Evolutionary conservation across 2,329 filamentous ascomycete genomes (phyloP).

Genomic region (Neobulgaria alba): DNA sequence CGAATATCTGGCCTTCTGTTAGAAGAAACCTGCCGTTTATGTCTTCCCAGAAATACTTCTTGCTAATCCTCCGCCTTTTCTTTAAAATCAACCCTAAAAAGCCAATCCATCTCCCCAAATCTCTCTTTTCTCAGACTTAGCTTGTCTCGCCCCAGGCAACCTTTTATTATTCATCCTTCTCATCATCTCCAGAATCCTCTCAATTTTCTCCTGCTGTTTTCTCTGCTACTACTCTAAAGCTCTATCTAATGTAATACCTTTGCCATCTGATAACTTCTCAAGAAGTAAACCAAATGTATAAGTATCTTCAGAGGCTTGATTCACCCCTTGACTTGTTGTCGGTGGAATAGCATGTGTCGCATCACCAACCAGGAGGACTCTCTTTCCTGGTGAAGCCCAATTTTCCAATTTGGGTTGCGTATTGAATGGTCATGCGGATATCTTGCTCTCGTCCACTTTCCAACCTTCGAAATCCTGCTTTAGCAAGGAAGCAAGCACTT

Average conservation of each 20-base stretch:
- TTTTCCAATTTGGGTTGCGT: slow-evolving; percentile 34
- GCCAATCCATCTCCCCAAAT: slow-evolving; percentile 11
- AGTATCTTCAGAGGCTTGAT: slow-evolving; percentile 42
- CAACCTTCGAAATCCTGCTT: slow-evolving; percentile 28
- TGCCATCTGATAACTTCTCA: slow-evolving; percentile 22
- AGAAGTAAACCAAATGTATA: slow-evolving; percentile 36
- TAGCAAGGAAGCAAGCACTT: slow-evolving; percentile 30
- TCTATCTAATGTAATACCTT: slow-evolving; percentile 19
- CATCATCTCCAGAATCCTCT: slow-evolving; percentile 29
- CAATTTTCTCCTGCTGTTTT: slow-evolving; percentile 39
- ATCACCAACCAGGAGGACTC: slow-evolving; percentile 39
- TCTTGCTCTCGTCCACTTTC: slow-evolving; percentile 31
- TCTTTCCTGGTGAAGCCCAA: slow-evolving; percentile 31
- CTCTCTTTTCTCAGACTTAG: too few relatives aligned
- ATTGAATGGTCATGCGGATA: slow-evolving; percentile 40
- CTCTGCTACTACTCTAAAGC: slow-evolving; percentile 37
- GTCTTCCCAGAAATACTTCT: too few relatives aligned
- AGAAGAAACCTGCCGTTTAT: too few relatives aligned
- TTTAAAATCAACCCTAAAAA: slow-evolving; percentile 11
- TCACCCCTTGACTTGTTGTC: slow-evolving; percentile 38
- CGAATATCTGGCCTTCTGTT: too few relatives aligned
- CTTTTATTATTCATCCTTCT: slow-evolving; percentile 1
- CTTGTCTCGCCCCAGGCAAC: background rate
- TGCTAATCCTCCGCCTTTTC: slow-evolving; percentile 8
- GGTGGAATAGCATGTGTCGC: slow-evolving; percentile 42